Evolutionary conservation across 2,329 filamentous ascomycete genomes (phyloP).

Genomic region (Aspergillus transmontanensis): DNA sequence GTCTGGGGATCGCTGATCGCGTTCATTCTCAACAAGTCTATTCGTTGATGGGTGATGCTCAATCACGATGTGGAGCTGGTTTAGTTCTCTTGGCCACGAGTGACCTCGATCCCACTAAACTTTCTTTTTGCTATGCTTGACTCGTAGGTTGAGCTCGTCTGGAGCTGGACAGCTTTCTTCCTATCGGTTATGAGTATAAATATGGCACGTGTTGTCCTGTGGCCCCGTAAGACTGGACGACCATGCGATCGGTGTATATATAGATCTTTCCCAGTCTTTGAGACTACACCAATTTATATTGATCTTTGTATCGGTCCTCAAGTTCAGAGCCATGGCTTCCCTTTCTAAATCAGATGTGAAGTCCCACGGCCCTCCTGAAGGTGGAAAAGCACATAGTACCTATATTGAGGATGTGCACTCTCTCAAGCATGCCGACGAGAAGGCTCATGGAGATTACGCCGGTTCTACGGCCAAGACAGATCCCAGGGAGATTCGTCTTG

Average conservation of each 20-base stretch:
- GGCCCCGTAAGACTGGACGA: not conserved
- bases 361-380: not conserved
- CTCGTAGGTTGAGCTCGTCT: not conserved
- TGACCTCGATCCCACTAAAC: not conserved
- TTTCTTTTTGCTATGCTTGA: not conserved
- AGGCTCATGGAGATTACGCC: not conserved
- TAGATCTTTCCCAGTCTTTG: not conserved
- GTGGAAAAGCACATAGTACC: not conserved
- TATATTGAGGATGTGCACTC: not conserved
- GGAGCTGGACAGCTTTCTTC: not conserved
- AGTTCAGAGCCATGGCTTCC: not conserved
- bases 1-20: not conserved
- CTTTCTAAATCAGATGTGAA: not conserved
- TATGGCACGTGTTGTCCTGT: not conserved
- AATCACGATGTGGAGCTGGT: not conserved
- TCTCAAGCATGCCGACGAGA: not conserved
- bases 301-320: not conserved
- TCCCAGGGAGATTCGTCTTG: not conserved
- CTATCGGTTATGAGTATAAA: not conserved
- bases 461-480: not conserved
- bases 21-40: not conserved
- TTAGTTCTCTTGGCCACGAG: not conserved
- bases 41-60: not conserved
- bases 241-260: not conserved
- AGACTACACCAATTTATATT: not conserved